Conservation (phyloP, 2,329 filamentous ascomycete genomes). For the Leptodontidium sp. region DNA sequence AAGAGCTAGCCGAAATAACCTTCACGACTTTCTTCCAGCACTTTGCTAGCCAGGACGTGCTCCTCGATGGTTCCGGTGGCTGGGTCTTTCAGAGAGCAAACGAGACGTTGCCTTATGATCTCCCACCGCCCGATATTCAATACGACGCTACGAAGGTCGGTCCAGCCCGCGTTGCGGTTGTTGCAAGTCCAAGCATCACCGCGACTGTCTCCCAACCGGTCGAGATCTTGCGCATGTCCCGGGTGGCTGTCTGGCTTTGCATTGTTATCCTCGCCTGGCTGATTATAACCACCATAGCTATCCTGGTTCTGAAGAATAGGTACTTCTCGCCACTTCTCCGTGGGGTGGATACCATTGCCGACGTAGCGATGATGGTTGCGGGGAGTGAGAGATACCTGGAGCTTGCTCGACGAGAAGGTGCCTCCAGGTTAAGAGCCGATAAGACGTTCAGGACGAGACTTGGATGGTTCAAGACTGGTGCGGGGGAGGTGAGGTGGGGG, state of each 20-base stretch:
- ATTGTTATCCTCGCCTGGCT: neutral
- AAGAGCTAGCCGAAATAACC: neutral
- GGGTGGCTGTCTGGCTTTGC: neutral
- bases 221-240: neutral
- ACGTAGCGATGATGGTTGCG: conserved; percentile 4
- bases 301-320: neutral
- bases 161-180: neutral
- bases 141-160: conserved; percentile 1
- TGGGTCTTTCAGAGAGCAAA: conserved; percentile 3
- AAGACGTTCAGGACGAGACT: conserved; percentile 6
- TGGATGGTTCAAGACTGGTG: neutral
- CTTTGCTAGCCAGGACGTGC: neutral
- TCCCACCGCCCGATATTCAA: neutral
- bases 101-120: neutral
- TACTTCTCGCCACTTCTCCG: conserved; percentile 10
- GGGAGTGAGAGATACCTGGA: neutral
- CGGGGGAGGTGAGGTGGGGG: neutral
- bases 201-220: neutral
- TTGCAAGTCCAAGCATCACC: neutral
- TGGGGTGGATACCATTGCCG: neutral
- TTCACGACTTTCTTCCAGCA: neutral
- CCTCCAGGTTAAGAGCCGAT: neutral
- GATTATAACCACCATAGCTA: neutral
- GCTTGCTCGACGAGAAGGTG: neutral
- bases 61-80: neutral